A percentile compares a stretch with the other conserved stretches of the same genome.
phyloP scores from a whole-genome alignment of 2,329 filamentous ascomycete species.

The Drechslerella dactyloides region DNA sequence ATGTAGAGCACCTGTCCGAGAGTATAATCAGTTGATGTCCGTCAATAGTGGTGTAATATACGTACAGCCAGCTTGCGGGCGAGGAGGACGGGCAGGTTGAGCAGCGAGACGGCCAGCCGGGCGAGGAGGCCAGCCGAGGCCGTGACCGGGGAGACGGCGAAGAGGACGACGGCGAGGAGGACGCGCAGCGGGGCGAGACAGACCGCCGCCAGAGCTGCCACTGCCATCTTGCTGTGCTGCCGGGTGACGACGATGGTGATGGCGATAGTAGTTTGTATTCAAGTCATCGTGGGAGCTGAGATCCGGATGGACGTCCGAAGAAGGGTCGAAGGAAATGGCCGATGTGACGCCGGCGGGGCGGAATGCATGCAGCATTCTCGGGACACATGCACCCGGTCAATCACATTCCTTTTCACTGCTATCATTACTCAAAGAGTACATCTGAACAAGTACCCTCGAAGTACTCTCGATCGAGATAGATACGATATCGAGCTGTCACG shows the following conservation, averaged over 20 bases:
- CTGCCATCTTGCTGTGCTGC: neutral
- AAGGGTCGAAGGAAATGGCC: no score
- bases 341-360: no score
- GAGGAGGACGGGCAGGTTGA: conserved; percentile 27
- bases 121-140: conserved; percentile 23
- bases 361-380: no score
- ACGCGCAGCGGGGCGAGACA: conserved; percentile 22
- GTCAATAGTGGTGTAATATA: neutral
- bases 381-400: no score
- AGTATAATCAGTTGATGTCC: neutral
- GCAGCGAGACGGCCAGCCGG: conserved; percentile 15
- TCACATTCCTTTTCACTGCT: no score
- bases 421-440: no score
- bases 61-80: conserved; percentile 36
- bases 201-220: conserved; percentile 9
- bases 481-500: no score
- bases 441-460: no score
- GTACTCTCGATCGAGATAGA: no score
- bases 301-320: no score
- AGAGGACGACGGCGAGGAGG: conserved; percentile 23
- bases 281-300: no score
- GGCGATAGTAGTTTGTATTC: neutral
- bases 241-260: neutral
- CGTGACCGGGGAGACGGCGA: conserved; percentile 39
- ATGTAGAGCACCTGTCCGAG: conserved; percentile 38